Evolutionary conservation across 2,329 filamentous ascomycete species (phyloP).

Genomic region (Pseudopithomyces maydicus): DNA sequence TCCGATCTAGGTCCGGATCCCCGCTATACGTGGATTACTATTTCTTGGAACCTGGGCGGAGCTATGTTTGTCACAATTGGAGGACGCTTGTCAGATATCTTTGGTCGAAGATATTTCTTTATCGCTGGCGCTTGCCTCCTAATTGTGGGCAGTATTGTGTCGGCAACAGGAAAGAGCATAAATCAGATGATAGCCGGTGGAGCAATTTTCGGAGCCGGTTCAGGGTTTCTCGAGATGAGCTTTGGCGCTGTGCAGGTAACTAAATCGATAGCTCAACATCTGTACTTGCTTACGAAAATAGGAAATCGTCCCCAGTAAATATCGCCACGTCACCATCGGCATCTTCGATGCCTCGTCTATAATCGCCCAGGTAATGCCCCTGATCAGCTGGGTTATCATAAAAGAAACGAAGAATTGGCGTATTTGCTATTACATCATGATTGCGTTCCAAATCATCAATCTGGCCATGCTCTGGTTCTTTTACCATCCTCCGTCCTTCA

Average conservation of each 20-base stretch:
- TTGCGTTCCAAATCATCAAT: slow-evolving; percentile 34
- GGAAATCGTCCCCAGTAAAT: slow-evolving; percentile 47
- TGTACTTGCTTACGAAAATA: slow-evolving; percentile 21
- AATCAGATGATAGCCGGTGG: slow-evolving; percentile 49
- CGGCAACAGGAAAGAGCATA: slow-evolving; percentile 47
- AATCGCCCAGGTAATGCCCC: slow-evolving; percentile 39
- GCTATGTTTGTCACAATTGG: slow-evolving; percentile 40
- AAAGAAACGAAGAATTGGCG: slow-evolving; percentile 34
- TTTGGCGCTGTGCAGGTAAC: slow-evolving; percentile 41
- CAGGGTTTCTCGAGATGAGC: slow-evolving; percentile 48
- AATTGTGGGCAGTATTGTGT: slow-evolving; percentile 46
- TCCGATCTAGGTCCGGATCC: slow-evolving; percentile 39
- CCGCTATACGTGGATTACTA: slow-evolving; percentile 39
- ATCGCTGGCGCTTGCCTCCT: slow-evolving; percentile 40
- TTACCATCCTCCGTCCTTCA: slow-evolving; percentile 45
- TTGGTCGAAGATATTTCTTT: slow-evolving; percentile 43
- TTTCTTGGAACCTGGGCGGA: slow-evolving; percentile 39
- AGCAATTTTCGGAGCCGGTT: slow-evolving; percentile 48
- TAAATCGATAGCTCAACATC: not conserved
- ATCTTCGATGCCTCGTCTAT: slow-evolving; percentile 39
- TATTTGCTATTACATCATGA: slow-evolving; percentile 40
- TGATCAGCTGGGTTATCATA: slow-evolving; percentile 39
- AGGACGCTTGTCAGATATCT: slow-evolving; percentile 48
- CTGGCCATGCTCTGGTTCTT: slow-evolving; percentile 31
- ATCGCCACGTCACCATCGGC: slow-evolving; percentile 46